These are phyloP conservation scores for Hypoxylon sp. DNA, from an alignment of 2,329 filamentous ascomycete species.

Conservation along the genomic window DNA sequence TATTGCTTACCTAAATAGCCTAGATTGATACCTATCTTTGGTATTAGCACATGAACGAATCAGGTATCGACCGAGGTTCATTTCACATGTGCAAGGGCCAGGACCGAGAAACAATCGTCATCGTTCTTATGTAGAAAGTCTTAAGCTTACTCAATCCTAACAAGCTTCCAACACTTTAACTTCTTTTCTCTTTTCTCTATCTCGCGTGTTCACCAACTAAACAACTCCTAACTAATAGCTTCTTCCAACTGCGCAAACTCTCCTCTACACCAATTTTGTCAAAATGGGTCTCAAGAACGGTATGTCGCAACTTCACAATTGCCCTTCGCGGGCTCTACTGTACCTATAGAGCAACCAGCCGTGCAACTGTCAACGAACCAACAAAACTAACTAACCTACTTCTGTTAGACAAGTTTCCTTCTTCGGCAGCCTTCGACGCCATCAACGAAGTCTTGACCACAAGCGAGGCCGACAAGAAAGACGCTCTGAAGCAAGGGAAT, in stretches of 20 bases:
- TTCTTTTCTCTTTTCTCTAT: slow-evolving; percentile 14
- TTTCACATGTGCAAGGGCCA: slow-evolving; percentile 44
- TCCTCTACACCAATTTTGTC: slow-evolving; percentile 30
- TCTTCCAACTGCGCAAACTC: slow-evolving; percentile 20
- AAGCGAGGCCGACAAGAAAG: slow-evolving; percentile 76
- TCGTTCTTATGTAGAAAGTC: slow-evolving; percentile 30
- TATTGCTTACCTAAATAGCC: slow-evolving; percentile 24
- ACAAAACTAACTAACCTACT: no score
- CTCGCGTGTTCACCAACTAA: slow-evolving; percentile 7
- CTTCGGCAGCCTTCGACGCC: slow-evolving; percentile 88
- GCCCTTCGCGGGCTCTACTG: no score
- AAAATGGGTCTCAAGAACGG: slow-evolving; percentile 79
- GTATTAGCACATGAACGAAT: slow-evolving; percentile 34
- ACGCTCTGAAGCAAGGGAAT: slow-evolving; percentile 87
- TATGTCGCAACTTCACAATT: slow-evolving; percentile 50
- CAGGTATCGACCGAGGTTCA: slow-evolving; percentile 45
- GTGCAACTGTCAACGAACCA: no score
- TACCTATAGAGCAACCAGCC: no score
- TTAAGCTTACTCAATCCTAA: slow-evolving; percentile 35
- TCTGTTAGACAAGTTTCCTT: slow-evolving; percentile 78
- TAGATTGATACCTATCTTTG: slow-evolving; percentile 1
- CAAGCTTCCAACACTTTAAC: slow-evolving; percentile 12
- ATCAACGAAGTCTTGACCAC: slow-evolving; percentile 77
- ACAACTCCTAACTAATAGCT: slow-evolving; percentile 1
- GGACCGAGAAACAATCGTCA: slow-evolving; percentile 37